These are phyloP conservation scores for Rhodotorula sphaerocarpa DNA, from an alignment of 768 basidiomycete species.

Conservation along the genomic window DNA sequence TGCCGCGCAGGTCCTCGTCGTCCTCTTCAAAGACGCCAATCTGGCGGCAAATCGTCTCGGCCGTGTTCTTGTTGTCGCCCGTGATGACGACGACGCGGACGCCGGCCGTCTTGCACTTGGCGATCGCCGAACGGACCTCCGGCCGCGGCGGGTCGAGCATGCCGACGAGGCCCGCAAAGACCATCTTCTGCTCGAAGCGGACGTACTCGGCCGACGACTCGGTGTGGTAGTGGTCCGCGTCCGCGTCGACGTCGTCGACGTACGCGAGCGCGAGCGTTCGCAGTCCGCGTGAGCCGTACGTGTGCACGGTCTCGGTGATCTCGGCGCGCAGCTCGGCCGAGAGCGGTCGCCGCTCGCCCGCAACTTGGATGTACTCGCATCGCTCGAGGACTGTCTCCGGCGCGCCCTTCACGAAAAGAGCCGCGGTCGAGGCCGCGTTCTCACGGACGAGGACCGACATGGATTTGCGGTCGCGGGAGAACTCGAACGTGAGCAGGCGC, in stretches of 20 bases:
- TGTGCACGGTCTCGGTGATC: slow-evolving; percentile 58
- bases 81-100: slow-evolving; percentile 96
- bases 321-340: slow-evolving; percentile 54
- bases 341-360: slow-evolving; percentile 49
- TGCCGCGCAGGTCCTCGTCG: slow-evolving; percentile 68
- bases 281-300: slow-evolving; percentile 73
- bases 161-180: slow-evolving; percentile 89
- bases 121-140: slow-evolving; percentile 76
- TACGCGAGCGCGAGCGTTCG: slow-evolving; percentile 88
- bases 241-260: slow-evolving; percentile 64
- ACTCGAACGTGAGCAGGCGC: slow-evolving; percentile 89
- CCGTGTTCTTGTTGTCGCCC: slow-evolving; percentile 94
- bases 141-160: slow-evolving; percentile 98
- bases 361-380: slow-evolving; percentile 58
- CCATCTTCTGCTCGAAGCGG: slow-evolving; percentile 81
- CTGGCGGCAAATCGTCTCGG: slow-evolving; percentile 91
- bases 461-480: slow-evolving; percentile 96
- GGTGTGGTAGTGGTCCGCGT: slow-evolving; percentile 71
- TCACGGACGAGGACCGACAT: slow-evolving; percentile 88
- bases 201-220: slow-evolving; percentile 72
- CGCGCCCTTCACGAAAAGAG: slow-evolving; percentile 88
- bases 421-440: slow-evolving; percentile 52
- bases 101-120: slow-evolving; percentile 82
- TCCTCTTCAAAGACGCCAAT: slow-evolving; percentile 83
- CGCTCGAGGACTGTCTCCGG: slow-evolving; percentile 90